These are phyloP conservation scores for Cryptococcus sp. DNA, from an alignment of 1,284 basidiomycete species.

Conservation along the genomic window DNA sequence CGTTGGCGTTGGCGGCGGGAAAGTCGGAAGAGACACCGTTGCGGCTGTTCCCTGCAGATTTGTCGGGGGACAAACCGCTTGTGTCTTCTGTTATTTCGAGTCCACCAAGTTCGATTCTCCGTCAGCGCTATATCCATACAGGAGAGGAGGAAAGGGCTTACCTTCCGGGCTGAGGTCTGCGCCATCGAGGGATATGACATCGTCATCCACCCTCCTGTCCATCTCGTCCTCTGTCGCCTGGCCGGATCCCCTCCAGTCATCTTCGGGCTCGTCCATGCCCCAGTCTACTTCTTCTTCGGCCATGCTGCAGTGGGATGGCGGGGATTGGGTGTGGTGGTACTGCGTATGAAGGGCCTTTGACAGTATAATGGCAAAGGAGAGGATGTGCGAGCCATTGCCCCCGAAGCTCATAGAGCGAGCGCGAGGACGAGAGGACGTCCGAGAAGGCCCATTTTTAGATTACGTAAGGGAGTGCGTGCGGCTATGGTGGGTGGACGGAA, in stretches of 20 bases:
- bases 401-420: no score
- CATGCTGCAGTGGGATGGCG: conserved; percentile 1
- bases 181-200: conserved; percentile 19
- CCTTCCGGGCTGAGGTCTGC: conserved; percentile 4
- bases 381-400: no score
- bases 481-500: no score
- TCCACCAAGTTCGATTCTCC: not conserved
- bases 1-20: not conserved
- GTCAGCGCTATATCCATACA: no score
- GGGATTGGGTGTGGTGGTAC: not conserved
- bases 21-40: not conserved
- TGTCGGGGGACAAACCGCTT: no score
- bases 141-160: conserved; percentile 5
- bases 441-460: no score
- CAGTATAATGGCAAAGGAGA: not conserved
- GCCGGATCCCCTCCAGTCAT: conserved; percentile 9
- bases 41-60: no score
- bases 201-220: conserved; percentile 9
- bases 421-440: not conserved
- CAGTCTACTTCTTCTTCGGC: conserved; percentile 29
- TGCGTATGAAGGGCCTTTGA: not conserved
- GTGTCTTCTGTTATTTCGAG: no score
- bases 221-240: not conserved
- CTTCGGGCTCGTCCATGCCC: conserved; percentile 1
- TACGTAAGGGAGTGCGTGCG: no score